Conservation (phyloP, 1,284 basidiomycete genomes). For the Fomes fomentarius region DNA sequence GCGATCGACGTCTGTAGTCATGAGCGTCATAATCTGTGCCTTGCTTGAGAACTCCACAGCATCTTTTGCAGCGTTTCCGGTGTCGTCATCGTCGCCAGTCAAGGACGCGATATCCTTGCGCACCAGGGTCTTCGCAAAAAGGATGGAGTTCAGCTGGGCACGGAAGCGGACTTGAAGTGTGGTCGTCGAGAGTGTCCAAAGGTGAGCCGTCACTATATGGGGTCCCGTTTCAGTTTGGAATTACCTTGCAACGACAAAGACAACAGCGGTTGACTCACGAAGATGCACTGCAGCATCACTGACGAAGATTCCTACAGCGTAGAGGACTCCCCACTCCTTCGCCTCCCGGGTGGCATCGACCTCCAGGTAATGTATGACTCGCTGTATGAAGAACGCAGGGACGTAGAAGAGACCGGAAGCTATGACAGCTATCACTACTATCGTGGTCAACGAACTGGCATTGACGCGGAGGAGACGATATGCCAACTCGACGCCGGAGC, state of each 20-base stretch:
- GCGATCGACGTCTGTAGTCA: conserved; percentile 91
- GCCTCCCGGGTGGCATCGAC: conserved; percentile 54
- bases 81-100: conserved; percentile 26
- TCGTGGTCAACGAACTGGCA: conserved; percentile 38
- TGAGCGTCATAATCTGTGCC: conserved; percentile 86
- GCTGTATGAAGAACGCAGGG: conserved; percentile 77
- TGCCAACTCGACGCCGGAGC: conserved; percentile 65
- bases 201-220: conserved; percentile 45
- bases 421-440: conserved; percentile 60
- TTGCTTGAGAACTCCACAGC: conserved; percentile 86
- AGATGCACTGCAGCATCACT: conserved; percentile 64
- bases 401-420: conserved; percentile 76
- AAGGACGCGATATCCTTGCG: conserved; percentile 85
- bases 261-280: conserved; percentile 44
- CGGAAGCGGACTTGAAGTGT: conserved; percentile 73
- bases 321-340: conserved; percentile 75
- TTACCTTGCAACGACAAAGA: no score
- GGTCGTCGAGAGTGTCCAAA: conserved; percentile 77
- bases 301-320: conserved; percentile 69
- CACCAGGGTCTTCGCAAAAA: conserved; percentile 89
- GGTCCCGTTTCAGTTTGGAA: no score
- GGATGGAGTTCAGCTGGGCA: conserved; percentile 83
- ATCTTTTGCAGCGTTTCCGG: conserved; percentile 37
- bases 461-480: conserved; percentile 66
- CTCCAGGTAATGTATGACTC: conserved; percentile 78